These are phyloP conservation scores for Phaffomyces opuntiae DNA, from an alignment of 805 yeast genomes.

Conservation along the genomic window DNA sequence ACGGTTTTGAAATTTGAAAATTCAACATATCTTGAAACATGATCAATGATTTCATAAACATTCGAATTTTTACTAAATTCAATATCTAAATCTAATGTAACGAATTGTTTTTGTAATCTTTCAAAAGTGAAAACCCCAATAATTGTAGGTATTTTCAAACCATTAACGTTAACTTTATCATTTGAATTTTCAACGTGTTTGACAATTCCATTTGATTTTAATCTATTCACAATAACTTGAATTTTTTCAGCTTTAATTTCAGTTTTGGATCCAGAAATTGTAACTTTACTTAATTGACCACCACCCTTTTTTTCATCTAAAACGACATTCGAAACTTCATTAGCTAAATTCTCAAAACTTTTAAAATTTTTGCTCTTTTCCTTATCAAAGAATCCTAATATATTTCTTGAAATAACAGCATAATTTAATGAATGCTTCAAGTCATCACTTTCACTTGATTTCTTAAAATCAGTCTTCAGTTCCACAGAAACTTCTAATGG, in stretches of 20 bases:
- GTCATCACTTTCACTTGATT: constrained; percentile 79
- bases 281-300: constrained; percentile 36
- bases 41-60: constrained; percentile 38
- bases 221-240: constrained; percentile 34
- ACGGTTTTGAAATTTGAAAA: constrained; percentile 82
- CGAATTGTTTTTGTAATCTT: constrained; percentile 72
- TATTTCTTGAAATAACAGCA: constrained; percentile 69
- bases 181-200: constrained; percentile 4
- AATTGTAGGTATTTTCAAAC: constrained; percentile 59
- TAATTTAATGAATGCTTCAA: constrained; percentile 79
- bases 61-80: constrained; percentile 27
- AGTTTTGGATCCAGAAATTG: constrained; percentile 42
- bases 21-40: constrained; percentile 58
- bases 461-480: constrained; percentile 57
- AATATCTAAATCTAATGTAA: constrained; percentile 48
- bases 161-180: constrained; percentile 34
- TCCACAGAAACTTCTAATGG: constrained; percentile 55
- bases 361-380: constrained; percentile 31
- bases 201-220: constrained; percentile 13
- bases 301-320: constrained; percentile 38
- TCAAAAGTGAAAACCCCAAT: constrained; percentile 94
- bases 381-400: constrained; percentile 44
- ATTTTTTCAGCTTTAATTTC: constrained; percentile 51
- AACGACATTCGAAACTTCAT: constrained; percentile 37
- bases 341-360: constrained; percentile 35